A percentile compares a stretch with the other conserved stretches of the same genome.
These are phyloP conservation scores for Paxillus involutus DNA, from an alignment of 768 basidiomycete genomes.

Conservation along the genomic window DNA sequence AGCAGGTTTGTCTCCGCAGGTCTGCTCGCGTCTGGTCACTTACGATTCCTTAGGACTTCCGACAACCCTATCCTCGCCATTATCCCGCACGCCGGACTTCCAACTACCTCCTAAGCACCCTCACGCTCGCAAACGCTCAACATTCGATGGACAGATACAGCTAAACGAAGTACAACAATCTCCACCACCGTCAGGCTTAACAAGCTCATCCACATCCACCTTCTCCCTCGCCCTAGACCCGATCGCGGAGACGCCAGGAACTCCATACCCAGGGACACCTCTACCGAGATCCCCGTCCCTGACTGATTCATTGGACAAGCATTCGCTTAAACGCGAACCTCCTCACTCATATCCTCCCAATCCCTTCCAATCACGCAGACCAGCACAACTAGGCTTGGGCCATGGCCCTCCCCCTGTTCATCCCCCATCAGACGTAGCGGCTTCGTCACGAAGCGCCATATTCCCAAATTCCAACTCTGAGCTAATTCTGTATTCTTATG, in stretches of 20 bases:
- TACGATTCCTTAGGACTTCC: neutral
- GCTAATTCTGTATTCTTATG: constrained; percentile 82
- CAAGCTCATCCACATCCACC: constrained; percentile 44
- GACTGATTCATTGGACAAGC: constrained; percentile 26
- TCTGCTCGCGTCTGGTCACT: constrained; percentile 5
- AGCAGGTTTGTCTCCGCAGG: constrained; percentile 11
- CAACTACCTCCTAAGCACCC: constrained; percentile 63
- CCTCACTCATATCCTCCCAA: constrained; percentile 39
- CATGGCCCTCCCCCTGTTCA: constrained; percentile 35
- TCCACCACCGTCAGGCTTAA: constrained; percentile 18
- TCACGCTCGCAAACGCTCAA: constrained; percentile 74
- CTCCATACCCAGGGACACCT: constrained; percentile 37
- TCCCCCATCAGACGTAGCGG: constrained; percentile 12
- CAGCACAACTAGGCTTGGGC: constrained; percentile 47
- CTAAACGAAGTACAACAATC: constrained; percentile 30
- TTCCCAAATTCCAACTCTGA: constrained; percentile 57
- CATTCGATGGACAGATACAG: constrained; percentile 50
- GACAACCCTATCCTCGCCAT: constrained; percentile 17
- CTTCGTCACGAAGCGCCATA: constrained; percentile 38
- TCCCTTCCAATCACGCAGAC: constrained; percentile 28
- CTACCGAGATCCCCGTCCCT: constrained; percentile 28
- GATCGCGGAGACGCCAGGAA: constrained; percentile 43
- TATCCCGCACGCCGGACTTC: constrained; percentile 52
- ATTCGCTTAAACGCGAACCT: constrained; percentile 23
- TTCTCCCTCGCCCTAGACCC: constrained; percentile 50